Percentiles rank a stretch among this genome's conserved stretches.
Conservation (phyloP, 768 basidiomycete species). For the Auricularia sp. region DNA sequence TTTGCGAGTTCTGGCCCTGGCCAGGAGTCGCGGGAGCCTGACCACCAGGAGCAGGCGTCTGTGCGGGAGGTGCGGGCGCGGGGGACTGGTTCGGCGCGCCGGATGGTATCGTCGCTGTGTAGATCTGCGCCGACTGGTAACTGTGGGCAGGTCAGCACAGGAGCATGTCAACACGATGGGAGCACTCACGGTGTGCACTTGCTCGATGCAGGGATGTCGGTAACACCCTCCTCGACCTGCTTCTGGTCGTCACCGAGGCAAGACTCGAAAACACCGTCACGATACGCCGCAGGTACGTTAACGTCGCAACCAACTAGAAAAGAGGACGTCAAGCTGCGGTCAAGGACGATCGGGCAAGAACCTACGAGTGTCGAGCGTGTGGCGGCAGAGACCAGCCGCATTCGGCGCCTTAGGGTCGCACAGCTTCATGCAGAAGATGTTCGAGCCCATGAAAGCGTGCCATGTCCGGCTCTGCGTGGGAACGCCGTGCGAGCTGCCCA, state of each 20-base stretch:
- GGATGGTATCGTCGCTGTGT: not conserved
- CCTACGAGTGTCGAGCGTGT: slow-evolving; percentile 24
- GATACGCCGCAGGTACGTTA: slow-evolving; percentile 58
- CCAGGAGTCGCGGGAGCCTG: not conserved
- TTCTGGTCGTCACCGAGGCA: slow-evolving; percentile 57
- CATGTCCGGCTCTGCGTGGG: slow-evolving; percentile 19
- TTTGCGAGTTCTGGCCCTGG: not conserved
- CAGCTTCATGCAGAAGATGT: slow-evolving; percentile 11
- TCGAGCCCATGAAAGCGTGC: slow-evolving; percentile 27
- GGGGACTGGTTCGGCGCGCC: not conserved
- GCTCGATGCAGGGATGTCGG: not conserved
- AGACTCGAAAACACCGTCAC: slow-evolving; percentile 47
- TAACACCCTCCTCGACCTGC: not conserved
- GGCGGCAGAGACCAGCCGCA: slow-evolving; percentile 9
- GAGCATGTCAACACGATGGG: too few relatives aligned
- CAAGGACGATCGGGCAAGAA: not conserved
- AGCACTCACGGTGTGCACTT: not conserved
- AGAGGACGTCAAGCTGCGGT: not conserved
- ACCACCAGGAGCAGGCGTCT: not conserved
- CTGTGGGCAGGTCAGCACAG: too few relatives aligned
- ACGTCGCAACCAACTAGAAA: slow-evolving; percentile 46
- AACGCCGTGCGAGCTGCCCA: slow-evolving; percentile 30
- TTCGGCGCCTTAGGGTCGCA: slow-evolving; percentile 11
- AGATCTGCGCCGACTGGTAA: not conserved
- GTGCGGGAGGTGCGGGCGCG: not conserved